Evolutionary conservation across 208 protist genomes (phyloP).

Genomic region (Tritrichomonas musculus): DNA sequence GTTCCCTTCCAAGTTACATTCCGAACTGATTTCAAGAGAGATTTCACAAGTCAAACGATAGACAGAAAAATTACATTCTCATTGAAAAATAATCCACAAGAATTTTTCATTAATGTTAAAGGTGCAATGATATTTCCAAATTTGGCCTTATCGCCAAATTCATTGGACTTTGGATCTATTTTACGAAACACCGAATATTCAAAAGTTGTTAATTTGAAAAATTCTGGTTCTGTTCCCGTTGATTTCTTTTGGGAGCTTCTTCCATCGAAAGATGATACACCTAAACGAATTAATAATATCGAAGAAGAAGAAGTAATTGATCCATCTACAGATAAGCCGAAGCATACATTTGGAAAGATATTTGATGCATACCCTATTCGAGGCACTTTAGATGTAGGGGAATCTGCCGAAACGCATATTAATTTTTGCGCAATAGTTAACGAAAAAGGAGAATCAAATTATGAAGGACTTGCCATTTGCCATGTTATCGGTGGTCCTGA

Average conservation of each 20-base stretch:
- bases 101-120: neutral
- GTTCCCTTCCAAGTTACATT: neutral
- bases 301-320: too few relatives aligned
- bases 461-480: neutral
- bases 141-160: neutral
- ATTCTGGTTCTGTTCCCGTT: neutral
- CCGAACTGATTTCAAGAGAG: neutral
- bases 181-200: neutral
- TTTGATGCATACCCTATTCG: constrained; percentile 12
- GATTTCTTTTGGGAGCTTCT: neutral
- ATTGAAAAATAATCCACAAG: neutral
- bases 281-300: neutral
- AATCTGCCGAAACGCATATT: neutral
- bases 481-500: neutral
- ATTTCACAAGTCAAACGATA: neutral
- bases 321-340: neutral
- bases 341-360: neutral
- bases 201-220: neutral
- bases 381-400: neutral
- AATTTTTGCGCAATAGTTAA: neutral
- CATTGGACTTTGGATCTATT: neutral
- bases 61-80: neutral
- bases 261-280: neutral
- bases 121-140: neutral
- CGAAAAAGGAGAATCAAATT: neutral